Percentiles rank a stretch among this genome's conserved stretches.
phyloP scores from a whole-genome alignment of 805 yeast species.

The Cephaloascus albidus region DNA sequence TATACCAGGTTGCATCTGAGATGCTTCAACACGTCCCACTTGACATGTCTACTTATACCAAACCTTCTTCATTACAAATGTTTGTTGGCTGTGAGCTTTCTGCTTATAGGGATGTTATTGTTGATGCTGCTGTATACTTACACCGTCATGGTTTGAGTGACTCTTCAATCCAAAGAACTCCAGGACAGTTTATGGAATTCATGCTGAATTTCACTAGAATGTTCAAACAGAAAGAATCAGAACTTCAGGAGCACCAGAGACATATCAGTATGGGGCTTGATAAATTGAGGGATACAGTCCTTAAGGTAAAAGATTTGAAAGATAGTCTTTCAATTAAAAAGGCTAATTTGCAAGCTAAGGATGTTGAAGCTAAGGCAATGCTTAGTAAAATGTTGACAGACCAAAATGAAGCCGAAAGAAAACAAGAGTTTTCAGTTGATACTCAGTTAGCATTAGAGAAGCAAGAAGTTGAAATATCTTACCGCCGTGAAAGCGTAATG shows the following conservation, averaged over 20 bases:
- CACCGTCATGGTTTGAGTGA: conserved; percentile 22
- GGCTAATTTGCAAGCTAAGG: conserved; percentile 40
- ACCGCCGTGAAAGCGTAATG: conserved; percentile 45
- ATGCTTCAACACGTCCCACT: conserved; percentile 40
- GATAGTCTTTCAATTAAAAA: conserved; percentile 45
- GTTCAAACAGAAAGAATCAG: conserved; percentile 31
- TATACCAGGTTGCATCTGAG: conserved; percentile 38
- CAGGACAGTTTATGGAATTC: conserved; percentile 48
- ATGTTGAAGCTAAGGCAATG: conserved; percentile 60
- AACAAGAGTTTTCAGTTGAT: conserved; percentile 73
- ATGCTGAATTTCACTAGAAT: conserved; percentile 31
- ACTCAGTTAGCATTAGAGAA: conserved; percentile 60
- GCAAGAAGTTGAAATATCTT: conserved; percentile 54
- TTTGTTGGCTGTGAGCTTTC: conserved; percentile 5
- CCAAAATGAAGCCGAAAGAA: conserved; percentile 89
- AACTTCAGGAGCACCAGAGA: conserved; percentile 56
- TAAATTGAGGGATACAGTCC: conserved; percentile 64
- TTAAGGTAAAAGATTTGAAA: conserved; percentile 58
- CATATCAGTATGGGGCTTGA: conserved; percentile 70
- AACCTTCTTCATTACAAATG: conserved; percentile 17
- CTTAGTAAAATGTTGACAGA: conserved; percentile 69
- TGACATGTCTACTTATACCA: conserved; percentile 31
- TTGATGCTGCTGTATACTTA: conserved; percentile 34
- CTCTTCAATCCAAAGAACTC: conserved; percentile 19
- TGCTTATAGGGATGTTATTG: conserved; percentile 33